phyloP scores from a whole-genome alignment of 2,329 filamentous ascomycete species.

The Scedosporium apiospermum region DNA sequence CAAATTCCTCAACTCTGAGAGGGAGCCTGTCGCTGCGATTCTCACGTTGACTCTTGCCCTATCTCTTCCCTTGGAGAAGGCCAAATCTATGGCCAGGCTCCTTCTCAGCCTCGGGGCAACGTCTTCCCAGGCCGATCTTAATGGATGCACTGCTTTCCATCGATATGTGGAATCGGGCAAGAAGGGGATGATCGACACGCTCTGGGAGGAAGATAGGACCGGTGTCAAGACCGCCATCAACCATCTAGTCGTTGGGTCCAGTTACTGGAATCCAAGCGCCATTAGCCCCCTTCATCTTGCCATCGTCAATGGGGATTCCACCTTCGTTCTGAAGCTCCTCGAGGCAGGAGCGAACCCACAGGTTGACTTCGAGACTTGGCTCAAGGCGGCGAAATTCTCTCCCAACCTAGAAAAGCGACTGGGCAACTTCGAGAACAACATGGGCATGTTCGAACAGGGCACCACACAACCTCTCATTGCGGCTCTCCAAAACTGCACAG shows the following conservation, averaged over 20 bases:
- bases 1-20: conserved; percentile 47
- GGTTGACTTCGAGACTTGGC: conserved; percentile 55
- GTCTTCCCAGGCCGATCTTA: conserved; percentile 60
- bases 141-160: conserved; percentile 56
- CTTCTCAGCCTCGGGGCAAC: conserved; percentile 65
- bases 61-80: conserved; percentile 51
- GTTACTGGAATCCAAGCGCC: conserved; percentile 22
- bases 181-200: conserved; percentile 37
- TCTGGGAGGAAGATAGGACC: conserved; percentile 48
- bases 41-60: conserved; percentile 62
- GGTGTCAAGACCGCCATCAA: conserved; percentile 57
- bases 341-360: conserved; percentile 49
- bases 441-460: conserved; percentile 32
- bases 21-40: conserved; percentile 48
- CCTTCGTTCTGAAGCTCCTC: conserved; percentile 51
- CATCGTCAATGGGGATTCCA: conserved; percentile 39
- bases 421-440: conserved; percentile 35
- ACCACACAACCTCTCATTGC: conserved; percentile 57
- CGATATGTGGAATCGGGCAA: conserved; percentile 32
- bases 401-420: conserved; percentile 15
- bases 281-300: conserved; percentile 49
- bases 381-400: conserved; percentile 44
- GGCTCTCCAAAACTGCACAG: conserved; percentile 41
- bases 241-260: conserved; percentile 40
- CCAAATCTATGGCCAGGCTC: conserved; percentile 52